These are phyloP conservation scores for Diaporthe citri DNA, from an alignment of 2,329 filamentous ascomycete species.

Conservation along the genomic window DNA sequence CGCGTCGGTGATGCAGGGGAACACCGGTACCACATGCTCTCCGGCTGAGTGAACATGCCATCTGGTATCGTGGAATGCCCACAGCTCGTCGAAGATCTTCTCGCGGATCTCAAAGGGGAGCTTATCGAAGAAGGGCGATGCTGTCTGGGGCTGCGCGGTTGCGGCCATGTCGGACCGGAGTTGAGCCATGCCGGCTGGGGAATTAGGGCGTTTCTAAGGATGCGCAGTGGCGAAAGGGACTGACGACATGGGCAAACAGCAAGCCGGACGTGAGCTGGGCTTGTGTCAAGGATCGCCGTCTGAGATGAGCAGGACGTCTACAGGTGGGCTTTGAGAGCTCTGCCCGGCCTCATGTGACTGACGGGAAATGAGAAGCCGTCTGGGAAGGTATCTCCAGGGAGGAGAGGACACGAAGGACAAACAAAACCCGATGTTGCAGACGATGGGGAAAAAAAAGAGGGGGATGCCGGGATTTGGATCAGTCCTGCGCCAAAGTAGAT, in stretches of 20 bases:
- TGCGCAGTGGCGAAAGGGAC: background rate
- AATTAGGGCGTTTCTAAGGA: background rate
- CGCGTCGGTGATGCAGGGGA: conserved; percentile 42
- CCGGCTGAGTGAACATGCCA: conserved; percentile 43
- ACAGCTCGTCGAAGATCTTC: conserved; percentile 48
- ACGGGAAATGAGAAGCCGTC: background rate
- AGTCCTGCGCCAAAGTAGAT: background rate
- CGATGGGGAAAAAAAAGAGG: conserved; percentile 3
- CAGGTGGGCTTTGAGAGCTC: background rate
- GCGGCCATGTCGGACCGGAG: conserved; percentile 48
- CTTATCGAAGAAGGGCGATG: conserved; percentile 46
- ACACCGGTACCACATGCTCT: conserved; percentile 33
- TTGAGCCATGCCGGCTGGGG: conserved; percentile 17
- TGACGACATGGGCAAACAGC: background rate
- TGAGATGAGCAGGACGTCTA: background rate
- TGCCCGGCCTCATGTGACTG: background rate
- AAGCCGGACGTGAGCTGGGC: background rate
- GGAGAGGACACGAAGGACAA: background rate
- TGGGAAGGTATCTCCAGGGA: background rate
- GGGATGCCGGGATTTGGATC: conserved; percentile 13
- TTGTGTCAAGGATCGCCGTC: background rate
- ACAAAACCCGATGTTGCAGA: background rate
- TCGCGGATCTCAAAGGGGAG: conserved; percentile 49
- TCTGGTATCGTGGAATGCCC: conserved; percentile 41
- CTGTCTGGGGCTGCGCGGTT: conserved; percentile 62